A percentile compares a stretch with the other conserved stretches of the same genome.
phyloP scores from a whole-genome alignment of 768 basidiomycete species.

The Psilocybe tampanensis region DNA sequence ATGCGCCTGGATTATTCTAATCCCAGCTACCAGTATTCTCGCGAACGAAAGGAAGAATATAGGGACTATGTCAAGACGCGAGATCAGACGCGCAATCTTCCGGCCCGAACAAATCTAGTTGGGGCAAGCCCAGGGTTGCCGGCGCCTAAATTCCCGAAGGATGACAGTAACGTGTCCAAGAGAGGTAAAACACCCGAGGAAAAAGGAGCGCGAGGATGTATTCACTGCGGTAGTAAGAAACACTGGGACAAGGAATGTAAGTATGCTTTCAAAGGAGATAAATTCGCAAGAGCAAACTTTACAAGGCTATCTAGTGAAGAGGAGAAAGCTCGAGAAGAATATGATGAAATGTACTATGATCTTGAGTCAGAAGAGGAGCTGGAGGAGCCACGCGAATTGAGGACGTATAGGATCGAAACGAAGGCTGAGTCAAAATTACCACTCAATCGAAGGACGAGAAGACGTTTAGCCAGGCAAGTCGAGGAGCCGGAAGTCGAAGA shows the following conservation, averaged over 20 bases:
- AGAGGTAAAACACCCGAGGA: conserved; percentile 15
- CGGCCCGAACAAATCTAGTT: background rate
- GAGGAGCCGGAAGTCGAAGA: conserved; percentile 11
- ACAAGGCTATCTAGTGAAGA: conserved; percentile 8
- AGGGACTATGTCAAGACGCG: no score
- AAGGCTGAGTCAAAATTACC: no score
- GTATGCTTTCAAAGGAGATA: conserved; percentile 15
- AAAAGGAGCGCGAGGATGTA: conserved; percentile 29
- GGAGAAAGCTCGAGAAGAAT: conserved; percentile 21
- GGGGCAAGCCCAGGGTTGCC: conserved; percentile 2
- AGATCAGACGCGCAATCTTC: background rate
- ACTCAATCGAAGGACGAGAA: no score
- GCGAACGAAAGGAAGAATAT: background rate
- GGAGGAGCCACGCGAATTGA: background rate
- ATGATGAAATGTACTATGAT: conserved; percentile 28
- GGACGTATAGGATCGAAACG: no score
- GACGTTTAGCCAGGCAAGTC: background rate
- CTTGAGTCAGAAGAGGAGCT: conserved; percentile 7
- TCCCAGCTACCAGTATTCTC: background rate
- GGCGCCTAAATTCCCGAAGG: conserved; percentile 21
- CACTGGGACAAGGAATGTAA: conserved; percentile 37
- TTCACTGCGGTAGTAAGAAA: conserved; percentile 31
- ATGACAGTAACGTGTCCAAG: conserved; percentile 16
- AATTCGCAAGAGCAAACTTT: conserved; percentile 21
- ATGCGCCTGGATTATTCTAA: background rate